Base-by-base conservation (phyloP, 2,329 filamentous ascomycete genomes). In the Niveomyces coronatus region DNA sequence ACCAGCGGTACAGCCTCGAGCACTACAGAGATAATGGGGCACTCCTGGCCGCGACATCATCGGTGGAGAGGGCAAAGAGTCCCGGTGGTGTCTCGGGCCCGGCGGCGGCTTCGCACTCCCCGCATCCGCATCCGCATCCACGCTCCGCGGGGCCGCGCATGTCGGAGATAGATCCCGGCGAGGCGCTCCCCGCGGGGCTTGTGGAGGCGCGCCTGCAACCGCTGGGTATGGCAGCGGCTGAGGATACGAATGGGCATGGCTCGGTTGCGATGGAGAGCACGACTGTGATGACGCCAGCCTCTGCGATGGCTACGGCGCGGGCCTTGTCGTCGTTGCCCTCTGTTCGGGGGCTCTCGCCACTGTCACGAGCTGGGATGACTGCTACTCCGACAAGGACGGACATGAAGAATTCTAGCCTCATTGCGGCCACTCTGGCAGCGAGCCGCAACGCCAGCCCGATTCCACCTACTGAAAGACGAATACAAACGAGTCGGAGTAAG, bases 381-480 rank as follows among this genome's bases (percentile, higher is more conserved):
- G 22, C 15, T 8, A 27, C 33, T 5, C 23, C 28, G 23, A 23
- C 45, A 29, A 45, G 38, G 42, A 40, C 52, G 39, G 65, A 66
- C 40, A 50, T 60, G 11, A 70, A 68, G 42, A 78, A 70, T 31
- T 67, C 76, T 5, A 63, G 80, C 74, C 58, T 62, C 42, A 64
- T 64, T 37, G 61, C 61, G 11, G 79, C 77, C 15, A 78, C 75
- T 39, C 65, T 79, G 52, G 72, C 74, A 13, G 68, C 64, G 18
- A 74, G 74, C 45, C 62, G 69, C 4, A 70, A 56, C 41, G 65
- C 61, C 18, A 67, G 63, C 40, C 59, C 63, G 9, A 56, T 50
- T 7, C 52, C 55, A 7, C n/a, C 31, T 15, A 53, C 46, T 31
- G 40, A 40, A 3, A 43, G 41, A 19, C 47, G 49, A 36, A 53